Evolutionary conservation across 495 filamentous ascomycete genomes (phyloP), one percentile per base, ranked within the genome.

Genomic region (Daldinia concentrica): DNA sequence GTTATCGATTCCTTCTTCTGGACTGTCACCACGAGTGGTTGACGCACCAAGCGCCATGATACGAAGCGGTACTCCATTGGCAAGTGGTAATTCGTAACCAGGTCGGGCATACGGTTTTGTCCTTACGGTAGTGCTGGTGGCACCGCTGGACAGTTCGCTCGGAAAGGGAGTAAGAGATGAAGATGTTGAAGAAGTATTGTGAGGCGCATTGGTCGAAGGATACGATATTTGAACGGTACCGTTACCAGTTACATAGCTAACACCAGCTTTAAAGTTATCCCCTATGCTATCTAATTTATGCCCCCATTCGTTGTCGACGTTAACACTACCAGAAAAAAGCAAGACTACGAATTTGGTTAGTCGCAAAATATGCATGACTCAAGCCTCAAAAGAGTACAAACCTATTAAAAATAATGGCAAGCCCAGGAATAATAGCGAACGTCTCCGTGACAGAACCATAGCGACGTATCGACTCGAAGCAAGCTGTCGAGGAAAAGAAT

Each of bases 11-110:
- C 68, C 71, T 36, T 72, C 68, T 41, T 76, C 71, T n/a, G 77
- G 72, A 22, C 74, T 75, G 39, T 77, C 77, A 52, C 77, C 77
- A 51, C 73, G 74, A n/a, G 77, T 79, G 6, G 76, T 79, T 8
- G 77, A 79, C 12, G 72, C 77, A 22, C 77, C 77, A 52, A 79
- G 72, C 41, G 77, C 75, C 77, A 79, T 79, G 37, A 79, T 75
- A 57, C 77, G 77, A 34, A 79, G 68, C 15, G 76, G 74, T 34
- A 77, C 68, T 36, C 73, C 73, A 65, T 76, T 70, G 14, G 76
- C 76, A n/a, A 77, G 70, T n/a, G 76, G 76, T 26, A 77, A 50
- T 41, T 77, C 76, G 52, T 51, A 74, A 39, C 76, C 76, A 12
- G 76, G 76, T 32, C 76, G 73, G 26, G 67, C 62, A 51, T 69